Evolutionary conservation across 2,329 filamentous ascomycete species (phyloP).

Genomic region (Onygena corvina): DNA sequence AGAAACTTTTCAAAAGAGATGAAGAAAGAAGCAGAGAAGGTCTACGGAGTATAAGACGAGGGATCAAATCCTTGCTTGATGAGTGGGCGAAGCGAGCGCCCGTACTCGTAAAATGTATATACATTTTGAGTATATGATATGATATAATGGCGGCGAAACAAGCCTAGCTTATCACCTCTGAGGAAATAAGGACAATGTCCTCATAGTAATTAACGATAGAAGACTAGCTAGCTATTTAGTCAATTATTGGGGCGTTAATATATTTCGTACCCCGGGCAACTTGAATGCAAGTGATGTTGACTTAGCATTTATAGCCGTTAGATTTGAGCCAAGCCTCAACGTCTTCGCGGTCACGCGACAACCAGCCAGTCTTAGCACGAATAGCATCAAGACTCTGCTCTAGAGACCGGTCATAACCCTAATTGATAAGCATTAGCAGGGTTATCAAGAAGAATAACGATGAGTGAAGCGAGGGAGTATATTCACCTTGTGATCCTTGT

Average conservation of each 20-base stretch:
- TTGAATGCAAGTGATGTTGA: not conserved
- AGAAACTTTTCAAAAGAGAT: no score
- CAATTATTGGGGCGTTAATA: not conserved
- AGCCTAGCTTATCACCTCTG: not conserved
- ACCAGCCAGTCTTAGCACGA: constrained; percentile 70
- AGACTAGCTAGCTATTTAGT: not conserved
- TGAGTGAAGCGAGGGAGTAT: not conserved
- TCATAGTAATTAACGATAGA: not conserved
- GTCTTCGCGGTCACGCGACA: constrained; percentile 63
- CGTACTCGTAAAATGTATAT: not conserved
- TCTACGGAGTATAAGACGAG: no score
- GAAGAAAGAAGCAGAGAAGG: no score
- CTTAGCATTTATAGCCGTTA: constrained; percentile 44
- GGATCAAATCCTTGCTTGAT: no score
- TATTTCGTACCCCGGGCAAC: not conserved
- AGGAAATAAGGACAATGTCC: not conserved
- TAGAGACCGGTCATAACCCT: constrained; percentile 70
- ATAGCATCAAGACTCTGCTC: constrained; percentile 83
- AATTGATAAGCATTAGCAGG: constrained; percentile 13
- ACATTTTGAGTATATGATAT: not conserved
- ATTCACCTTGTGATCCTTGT: constrained; percentile 62
- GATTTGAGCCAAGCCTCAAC: constrained; percentile 60
- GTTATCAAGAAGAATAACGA: not conserved
- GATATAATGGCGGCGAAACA: not conserved
- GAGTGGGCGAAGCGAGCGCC: no score